Conservation (phyloP, 2,329 filamentous ascomycete genomes). For the Kalmusia sp. region DNA sequence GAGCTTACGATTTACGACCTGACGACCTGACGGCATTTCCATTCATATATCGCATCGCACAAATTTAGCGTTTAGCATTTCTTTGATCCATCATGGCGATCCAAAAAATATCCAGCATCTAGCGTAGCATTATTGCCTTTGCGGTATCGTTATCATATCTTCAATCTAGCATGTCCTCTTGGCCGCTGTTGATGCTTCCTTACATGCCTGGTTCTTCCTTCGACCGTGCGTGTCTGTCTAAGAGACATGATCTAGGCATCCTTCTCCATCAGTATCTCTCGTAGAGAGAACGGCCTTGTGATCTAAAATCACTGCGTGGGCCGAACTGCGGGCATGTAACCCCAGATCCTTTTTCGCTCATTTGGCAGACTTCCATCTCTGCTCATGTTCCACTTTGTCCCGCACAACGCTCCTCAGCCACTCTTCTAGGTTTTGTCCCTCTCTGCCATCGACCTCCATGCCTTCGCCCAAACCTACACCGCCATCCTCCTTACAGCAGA, state of each 20-base stretch:
- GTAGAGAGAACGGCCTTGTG: too few relatives aligned
- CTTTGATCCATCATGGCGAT: background rate
- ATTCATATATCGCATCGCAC: constrained; percentile 2
- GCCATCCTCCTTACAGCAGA: constrained; percentile 64
- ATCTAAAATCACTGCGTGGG: too few relatives aligned
- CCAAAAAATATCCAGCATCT: background rate
- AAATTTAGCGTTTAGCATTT: constrained; percentile 6
- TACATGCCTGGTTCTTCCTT: background rate
- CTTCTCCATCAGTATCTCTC: too few relatives aligned
- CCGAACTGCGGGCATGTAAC: too few relatives aligned
- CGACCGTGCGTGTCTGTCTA: background rate
- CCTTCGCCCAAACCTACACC: constrained; percentile 43
- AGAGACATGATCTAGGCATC: background rate
- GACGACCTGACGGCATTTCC: constrained; percentile 1
- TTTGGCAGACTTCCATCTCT: constrained; percentile 50
- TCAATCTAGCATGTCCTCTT: background rate
- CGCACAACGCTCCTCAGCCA: constrained; percentile 52
- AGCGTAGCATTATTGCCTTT: background rate
- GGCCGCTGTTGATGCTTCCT: background rate
- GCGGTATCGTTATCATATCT: background rate
- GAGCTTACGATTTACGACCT: constrained; percentile 15
- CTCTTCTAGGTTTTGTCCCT: constrained; percentile 39
- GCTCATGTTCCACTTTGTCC: constrained; percentile 48
- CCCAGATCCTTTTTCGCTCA: background rate
- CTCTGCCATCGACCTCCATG: constrained; percentile 48